Evolutionary conservation across 805 yeast species (phyloP).

Genomic region (Ogataea pilisensis): DNA sequence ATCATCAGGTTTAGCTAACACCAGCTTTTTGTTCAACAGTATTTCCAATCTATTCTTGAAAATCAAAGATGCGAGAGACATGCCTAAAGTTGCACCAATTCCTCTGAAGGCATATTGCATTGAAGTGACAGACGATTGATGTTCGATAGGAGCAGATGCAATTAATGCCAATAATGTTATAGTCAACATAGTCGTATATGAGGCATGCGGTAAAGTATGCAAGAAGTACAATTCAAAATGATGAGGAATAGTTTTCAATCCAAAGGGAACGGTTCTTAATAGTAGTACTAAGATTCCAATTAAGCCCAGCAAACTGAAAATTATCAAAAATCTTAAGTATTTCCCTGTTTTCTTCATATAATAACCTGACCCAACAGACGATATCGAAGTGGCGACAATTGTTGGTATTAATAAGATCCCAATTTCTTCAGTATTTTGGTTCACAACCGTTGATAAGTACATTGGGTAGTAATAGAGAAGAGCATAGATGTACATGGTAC

Average conservation of each 20-base stretch:
- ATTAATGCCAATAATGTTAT: conserved; percentile 64
- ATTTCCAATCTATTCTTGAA: conserved; percentile 44
- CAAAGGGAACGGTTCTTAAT: conserved; percentile 21
- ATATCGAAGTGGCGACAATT: conserved; percentile 52
- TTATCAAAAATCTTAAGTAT: conserved; percentile 45
- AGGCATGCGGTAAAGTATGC: conserved; percentile 47
- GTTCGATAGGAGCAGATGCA: conserved; percentile 64
- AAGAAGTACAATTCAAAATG: conserved; percentile 40
- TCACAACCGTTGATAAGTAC: conserved; percentile 52
- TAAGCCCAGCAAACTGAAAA: conserved; percentile 39
- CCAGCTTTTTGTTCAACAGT: conserved; percentile 28
- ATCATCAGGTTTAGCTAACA: conserved; percentile 30
- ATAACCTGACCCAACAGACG: conserved; percentile 60
- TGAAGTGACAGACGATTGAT: conserved; percentile 65
- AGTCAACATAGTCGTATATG: conserved; percentile 57
- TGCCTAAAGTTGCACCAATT: conserved; percentile 63
- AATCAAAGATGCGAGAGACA: conserved; percentile 59
- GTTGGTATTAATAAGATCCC: conserved; percentile 61
- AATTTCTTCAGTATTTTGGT: conserved; percentile 48
- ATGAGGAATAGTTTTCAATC: conserved; percentile 9
- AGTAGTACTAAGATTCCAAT: conserved; percentile 36
- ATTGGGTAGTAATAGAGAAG: conserved; percentile 59
- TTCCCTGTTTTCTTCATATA: conserved; percentile 64
- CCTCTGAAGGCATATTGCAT: conserved; percentile 64
- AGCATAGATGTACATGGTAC: conserved; percentile 43